A percentile compares a stretch with the other conserved stretches of the same genome.
Conservation (phyloP, 768 basidiomycete species). For the Auriscalpium microsporum region DNA sequence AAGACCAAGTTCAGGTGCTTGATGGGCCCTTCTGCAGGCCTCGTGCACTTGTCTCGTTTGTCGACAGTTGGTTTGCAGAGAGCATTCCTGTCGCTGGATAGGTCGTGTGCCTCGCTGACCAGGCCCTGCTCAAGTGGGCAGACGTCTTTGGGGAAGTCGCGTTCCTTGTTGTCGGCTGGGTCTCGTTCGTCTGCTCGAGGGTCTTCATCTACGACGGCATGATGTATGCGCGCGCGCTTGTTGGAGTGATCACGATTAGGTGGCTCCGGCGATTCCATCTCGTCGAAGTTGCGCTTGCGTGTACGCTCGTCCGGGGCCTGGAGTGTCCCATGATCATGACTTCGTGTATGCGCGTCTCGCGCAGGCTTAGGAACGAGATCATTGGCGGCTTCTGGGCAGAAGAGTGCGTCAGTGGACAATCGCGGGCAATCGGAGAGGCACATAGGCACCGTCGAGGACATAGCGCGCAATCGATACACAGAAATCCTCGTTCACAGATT, state of each 20-base stretch:
- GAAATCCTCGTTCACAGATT: neutral
- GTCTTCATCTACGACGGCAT: too few relatives aligned
- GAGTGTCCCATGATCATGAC: neutral
- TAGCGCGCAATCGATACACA: neutral
- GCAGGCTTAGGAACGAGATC: neutral
- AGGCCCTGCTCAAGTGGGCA: too few relatives aligned
- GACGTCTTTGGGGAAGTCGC: neutral
- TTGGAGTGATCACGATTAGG: neutral
- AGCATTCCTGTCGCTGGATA: too few relatives aligned
- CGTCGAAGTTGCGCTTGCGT: neutral
- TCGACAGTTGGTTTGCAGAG: too few relatives aligned
- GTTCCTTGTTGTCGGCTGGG: neutral
- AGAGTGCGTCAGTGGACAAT: neutral
- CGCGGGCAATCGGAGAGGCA: neutral
- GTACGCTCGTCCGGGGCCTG: neutral
- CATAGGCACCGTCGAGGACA: slow-evolving; percentile 1
- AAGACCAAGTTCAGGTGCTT: neutral
- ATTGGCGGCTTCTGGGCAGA: neutral
- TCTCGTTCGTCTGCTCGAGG: neutral
- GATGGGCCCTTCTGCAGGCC: neutral
- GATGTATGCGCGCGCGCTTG: neutral
- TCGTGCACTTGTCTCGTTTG: too few relatives aligned
- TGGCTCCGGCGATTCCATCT: neutral
- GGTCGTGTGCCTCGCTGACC: too few relatives aligned
- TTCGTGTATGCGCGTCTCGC: neutral